Evolutionary conservation across 768 basidiomycete genomes (phyloP).

Genomic region (Phylloporus scabripes): DNA sequence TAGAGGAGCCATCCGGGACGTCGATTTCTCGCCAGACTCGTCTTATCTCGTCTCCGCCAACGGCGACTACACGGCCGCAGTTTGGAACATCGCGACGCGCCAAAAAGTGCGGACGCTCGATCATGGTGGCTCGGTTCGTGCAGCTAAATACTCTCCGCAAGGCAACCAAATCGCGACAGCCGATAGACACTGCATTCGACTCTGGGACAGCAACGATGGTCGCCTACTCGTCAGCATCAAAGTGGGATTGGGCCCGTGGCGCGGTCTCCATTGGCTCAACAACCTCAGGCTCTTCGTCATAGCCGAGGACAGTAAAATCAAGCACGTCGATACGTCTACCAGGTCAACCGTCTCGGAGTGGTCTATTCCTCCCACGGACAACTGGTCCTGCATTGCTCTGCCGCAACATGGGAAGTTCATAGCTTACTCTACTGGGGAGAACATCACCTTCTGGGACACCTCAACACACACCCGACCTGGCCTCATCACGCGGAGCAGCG

Average conservation of each 20-base stretch:
- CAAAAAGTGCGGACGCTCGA: not conserved
- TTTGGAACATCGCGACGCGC: not conserved
- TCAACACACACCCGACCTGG: not conserved
- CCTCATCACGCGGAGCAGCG: not conserved
- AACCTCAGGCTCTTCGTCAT: not conserved
- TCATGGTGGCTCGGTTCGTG: not conserved
- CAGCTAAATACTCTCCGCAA: not conserved
- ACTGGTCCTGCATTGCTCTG: not conserved
- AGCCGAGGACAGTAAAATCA: not conserved
- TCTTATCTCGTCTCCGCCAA: not conserved
- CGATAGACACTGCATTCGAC: not conserved
- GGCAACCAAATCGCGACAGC: not conserved
- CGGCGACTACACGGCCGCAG: not conserved
- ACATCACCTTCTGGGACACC: not conserved
- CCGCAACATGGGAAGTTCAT: not conserved
- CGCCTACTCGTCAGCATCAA: not conserved
- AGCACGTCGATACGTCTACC: not conserved
- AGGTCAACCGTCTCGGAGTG: not conserved
- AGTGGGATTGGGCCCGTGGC: not conserved
- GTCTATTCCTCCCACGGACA: not conserved
- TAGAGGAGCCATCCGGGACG: not conserved
- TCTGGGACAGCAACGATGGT: not conserved
- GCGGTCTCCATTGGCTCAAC: not conserved
- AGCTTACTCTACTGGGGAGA: not conserved
- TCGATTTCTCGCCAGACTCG: not conserved